A percentile compares a stretch with the other conserved stretches of the same genome.
Conservation (phyloP, 805 yeast genomes). For the baker's yeast (Saccharomyces cerevisiae) region DNA sequence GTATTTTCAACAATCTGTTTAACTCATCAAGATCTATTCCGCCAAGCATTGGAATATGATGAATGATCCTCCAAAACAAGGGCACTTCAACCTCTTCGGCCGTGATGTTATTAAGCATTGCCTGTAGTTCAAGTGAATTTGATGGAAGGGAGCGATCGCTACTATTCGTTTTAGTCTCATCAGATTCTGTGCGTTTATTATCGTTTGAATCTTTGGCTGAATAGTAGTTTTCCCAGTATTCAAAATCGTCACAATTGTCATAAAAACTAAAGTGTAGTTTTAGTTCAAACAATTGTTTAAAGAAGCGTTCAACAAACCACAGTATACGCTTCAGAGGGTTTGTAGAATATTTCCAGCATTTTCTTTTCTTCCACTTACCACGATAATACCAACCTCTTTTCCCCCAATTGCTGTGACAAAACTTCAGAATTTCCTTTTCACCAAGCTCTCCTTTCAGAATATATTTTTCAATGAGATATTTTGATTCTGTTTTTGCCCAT, state of each 20-base stretch:
- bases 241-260: slow-evolving; percentile 23
- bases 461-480: slow-evolving; percentile 17
- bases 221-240: slow-evolving; percentile 19
- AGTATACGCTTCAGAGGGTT: slow-evolving; percentile 16
- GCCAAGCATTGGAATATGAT: slow-evolving; percentile 23
- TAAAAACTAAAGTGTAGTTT: slow-evolving; percentile 9
- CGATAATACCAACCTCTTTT: slow-evolving; percentile 29
- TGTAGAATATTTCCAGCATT: slow-evolving; percentile 26
- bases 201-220: neutral
- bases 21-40: slow-evolving; percentile 30
- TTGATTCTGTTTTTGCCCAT: slow-evolving; percentile 22
- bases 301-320: slow-evolving; percentile 22
- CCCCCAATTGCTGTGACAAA: slow-evolving; percentile 22
- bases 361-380: slow-evolving; percentile 16
- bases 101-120: neutral
- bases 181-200: neutral
- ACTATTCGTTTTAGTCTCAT: neutral
- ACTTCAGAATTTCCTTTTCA: slow-evolving; percentile 16
- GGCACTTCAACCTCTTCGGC: slow-evolving; percentile 13
- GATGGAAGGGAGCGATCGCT: slow-evolving; percentile 7
- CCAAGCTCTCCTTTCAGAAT: slow-evolving; percentile 20
- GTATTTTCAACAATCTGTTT: slow-evolving; percentile 17
- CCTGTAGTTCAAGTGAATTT: slow-evolving; percentile 3
- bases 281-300: slow-evolving; percentile 11
- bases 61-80: slow-evolving; percentile 22